Conservation (phyloP, 305 asterid species). For the Fraxinus greggii region DNA sequence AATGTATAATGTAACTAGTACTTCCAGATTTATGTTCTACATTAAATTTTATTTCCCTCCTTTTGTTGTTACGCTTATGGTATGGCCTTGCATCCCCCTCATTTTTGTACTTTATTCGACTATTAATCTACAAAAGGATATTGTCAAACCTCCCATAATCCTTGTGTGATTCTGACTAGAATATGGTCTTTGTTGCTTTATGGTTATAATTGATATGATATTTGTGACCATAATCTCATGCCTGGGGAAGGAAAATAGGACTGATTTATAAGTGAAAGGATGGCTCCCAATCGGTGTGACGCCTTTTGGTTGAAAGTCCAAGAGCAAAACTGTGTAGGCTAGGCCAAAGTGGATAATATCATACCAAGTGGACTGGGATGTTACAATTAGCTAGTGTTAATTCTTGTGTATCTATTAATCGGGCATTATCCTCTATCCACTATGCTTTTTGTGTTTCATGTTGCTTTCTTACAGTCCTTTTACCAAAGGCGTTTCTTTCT, state of each 20-base stretch:
- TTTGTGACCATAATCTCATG: background rate
- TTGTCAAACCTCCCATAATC: background rate
- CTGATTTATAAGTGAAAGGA: background rate
- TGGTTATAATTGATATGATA: background rate
- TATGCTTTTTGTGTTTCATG: background rate
- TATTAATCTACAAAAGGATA: background rate
- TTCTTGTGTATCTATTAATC: background rate
- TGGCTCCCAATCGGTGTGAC: background rate
- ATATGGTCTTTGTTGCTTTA: background rate
- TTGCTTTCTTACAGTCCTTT: background rate
- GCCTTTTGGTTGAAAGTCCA: background rate
- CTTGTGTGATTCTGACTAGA: background rate
- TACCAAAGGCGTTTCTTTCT: slow-evolving; percentile 1
- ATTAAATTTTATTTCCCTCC: background rate
- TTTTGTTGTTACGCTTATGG: background rate
- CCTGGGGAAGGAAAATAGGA: background rate
- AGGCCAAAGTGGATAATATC: background rate
- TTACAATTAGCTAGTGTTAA: background rate
- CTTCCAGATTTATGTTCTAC: background rate
- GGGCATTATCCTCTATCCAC: background rate
- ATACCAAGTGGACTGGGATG: background rate
- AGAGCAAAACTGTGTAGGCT: background rate
- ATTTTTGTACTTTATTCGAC: background rate
- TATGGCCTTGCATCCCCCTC: background rate
- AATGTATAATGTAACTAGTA: background rate